Percentiles rank a stretch among this genome's conserved stretches.
phyloP scores from a whole-genome alignment of 306 rosid genomes.

The Cucurbita pepo region DNA sequence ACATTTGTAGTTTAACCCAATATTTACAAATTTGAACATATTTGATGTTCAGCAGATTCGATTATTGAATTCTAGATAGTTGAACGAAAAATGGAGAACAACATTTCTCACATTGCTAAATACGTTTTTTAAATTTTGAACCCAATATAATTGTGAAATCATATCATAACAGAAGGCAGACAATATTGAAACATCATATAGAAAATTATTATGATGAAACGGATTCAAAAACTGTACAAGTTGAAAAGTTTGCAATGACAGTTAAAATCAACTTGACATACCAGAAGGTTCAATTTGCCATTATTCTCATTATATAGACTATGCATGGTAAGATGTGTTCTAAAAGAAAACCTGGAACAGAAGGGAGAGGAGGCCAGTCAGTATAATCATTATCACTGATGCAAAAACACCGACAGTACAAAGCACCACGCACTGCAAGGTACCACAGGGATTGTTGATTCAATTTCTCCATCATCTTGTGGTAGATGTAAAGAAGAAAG shows the following conservation, averaged over 20 bases:
- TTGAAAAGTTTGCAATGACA: neutral
- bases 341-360: conserved; percentile 55
- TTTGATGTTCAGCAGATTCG: too few species aligned
- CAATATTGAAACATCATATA: neutral
- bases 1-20: too few species aligned
- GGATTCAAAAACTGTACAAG: neutral
- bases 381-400: conserved; percentile 35
- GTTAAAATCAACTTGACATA: neutral
- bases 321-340: neutral
- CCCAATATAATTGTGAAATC: neutral
- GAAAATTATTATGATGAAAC: neutral
- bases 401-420: conserved; percentile 90
- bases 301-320: neutral
- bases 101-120: neutral
- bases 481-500: conserved; percentile 77
- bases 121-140: neutral
- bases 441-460: conserved; percentile 62
- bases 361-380: conserved; percentile 82
- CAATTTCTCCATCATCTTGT: conserved; percentile 74
- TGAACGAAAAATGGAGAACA: neutral
- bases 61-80: neutral
- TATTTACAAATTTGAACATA: too few species aligned
- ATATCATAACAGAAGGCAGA: neutral
- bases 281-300: neutral
- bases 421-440: conserved; percentile 90